phyloP scores from a whole-genome alignment of 495 filamentous ascomycete species.

The Parathielavia hyrcaniae region DNA sequence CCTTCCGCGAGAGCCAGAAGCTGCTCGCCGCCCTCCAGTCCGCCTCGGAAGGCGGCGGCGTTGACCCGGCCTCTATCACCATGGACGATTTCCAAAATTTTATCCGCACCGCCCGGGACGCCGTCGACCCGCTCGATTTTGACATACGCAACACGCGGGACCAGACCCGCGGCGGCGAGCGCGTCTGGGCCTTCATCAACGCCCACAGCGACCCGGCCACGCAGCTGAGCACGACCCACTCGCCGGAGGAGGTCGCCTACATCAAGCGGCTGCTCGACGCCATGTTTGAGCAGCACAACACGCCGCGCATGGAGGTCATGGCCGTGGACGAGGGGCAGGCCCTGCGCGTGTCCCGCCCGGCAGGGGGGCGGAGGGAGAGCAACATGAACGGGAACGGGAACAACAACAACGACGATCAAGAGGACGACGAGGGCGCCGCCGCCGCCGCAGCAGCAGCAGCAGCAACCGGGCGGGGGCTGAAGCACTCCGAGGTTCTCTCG shows the following conservation, averaged over 20 bases:
- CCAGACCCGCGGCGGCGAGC: conserved; percentile 48
- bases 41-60: conserved; percentile 34
- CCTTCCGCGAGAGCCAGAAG: conserved; percentile 62
- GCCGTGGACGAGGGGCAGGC: conserved; percentile 73
- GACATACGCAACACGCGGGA: conserved; percentile 71
- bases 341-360: conserved; percentile 51
- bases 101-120: conserved; percentile 61
- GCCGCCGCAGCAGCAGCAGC: conserved; percentile 29
- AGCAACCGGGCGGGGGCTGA: conserved; percentile 49
- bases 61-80: conserved; percentile 52
- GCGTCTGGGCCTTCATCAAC: conserved; percentile 76
- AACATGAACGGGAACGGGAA: conserved; percentile 32
- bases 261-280: conserved; percentile 81
- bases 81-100: conserved; percentile 61
- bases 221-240: conserved; percentile 76
- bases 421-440: conserved; percentile 19
- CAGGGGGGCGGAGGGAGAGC: conserved; percentile 38
- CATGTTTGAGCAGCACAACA: conserved; percentile 89
- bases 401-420: conserved; percentile 38
- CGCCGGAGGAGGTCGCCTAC: conserved; percentile 82
- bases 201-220: conserved; percentile 74
- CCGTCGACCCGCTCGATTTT: conserved; percentile 72
- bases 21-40: conserved; percentile 69
- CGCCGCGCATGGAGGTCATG: conserved; percentile 66
- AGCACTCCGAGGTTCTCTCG: conserved; percentile 66